Evolutionary conservation across 2,329 filamentous ascomycete genomes (phyloP), one percentile per base, ranked within the genome.

Genomic region (Fusarium sp.): DNA sequence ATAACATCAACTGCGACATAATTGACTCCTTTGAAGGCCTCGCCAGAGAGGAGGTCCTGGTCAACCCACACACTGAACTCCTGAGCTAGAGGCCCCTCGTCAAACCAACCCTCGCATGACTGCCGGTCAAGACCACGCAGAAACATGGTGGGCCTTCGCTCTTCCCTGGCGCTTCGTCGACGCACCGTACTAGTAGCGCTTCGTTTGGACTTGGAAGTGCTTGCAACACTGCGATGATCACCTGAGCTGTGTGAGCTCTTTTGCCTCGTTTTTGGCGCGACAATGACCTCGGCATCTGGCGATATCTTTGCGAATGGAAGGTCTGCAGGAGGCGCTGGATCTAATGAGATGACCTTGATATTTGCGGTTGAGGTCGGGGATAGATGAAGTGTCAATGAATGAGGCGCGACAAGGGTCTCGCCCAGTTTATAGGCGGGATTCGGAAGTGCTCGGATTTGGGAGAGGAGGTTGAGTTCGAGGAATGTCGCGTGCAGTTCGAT

Each of bases 401-500:
- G 94, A 28, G 89, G 83, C 36, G 85, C 82, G 15, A 88, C 82
- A 17, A 84, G 78, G 26, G 84, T 82, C 28, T 84, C 83, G 6
- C 83, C 78, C 24, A 85, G 83, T 43, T 81, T 84, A 77, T 89
- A 92, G 24, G 86, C 83, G 19, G 95, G 95, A 78, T 98, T 98
- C 24, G 95, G 95, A 22, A 99, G 84, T 19, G 95, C 95, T 74
- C 96, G 91, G 73, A 99, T 94, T 82, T 99, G 96, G 44, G 91
- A 92, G 33, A 97, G 85, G 53, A 99, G 89, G 79, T 99, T 98
- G 69, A 98, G 85, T 77, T 99, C 96, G 51, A 99, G 85, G 76
- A 98, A 99, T 17, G 92, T 96, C 7, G 96, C 96, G 82, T 99
- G 96, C 3, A 99, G 84, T 80, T 99, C 96, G 73, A 99, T 98